Base-by-base conservation (phyloP, 768 basidiomycete genomes). In the Chalciporus chontae region DNA sequence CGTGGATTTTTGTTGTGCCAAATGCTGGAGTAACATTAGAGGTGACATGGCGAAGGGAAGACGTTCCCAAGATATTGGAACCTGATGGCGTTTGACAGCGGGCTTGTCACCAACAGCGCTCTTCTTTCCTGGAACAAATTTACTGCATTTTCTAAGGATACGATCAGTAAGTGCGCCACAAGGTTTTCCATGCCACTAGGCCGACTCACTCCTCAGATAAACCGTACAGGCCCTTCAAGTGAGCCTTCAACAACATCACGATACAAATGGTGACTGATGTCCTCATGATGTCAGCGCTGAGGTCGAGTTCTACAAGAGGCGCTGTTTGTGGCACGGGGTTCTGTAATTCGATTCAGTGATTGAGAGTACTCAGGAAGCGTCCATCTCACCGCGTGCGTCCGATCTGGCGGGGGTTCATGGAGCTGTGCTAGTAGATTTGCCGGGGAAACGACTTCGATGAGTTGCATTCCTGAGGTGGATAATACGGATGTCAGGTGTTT, bases 81-180 rank as follows among this genome's bases (percentile, higher is more conserved):
- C 69, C 2, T 84, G 80, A 56, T 84, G 73, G 23, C 81, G 80
- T 57, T 80, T 83, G 2, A 73, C 66, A 5, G 84, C 89, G 13
- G 87, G 77, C 61, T 84, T 89, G 67, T 99, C 95, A 1, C 94
- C 94, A 3, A 87, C 66, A 0, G 90, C 82, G 47, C 83, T 90
- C 71, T 97, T 97, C 77, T 97, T 98, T 17, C 87, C 87, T 5
- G 84, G 68, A 4, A 84, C 77, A 63, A 89, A 96, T 68, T 94
- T 97, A 40, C 78, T 75, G 56, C 93, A 93, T 88, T 96, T 98
- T 39, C 94, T 96, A 50, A 4, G 4, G n/a, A 7, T 13, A 15
- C 11, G 2, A 9, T 52, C 1, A 56, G 47, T 45, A 31, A 10
- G 29, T 31, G 9, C 29, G 13, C 10, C 29, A 4, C 21, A 15